phyloP scores from a whole-genome alignment of 2,329 filamentous ascomycete species.

The Colletotrichum salicis region DNA sequence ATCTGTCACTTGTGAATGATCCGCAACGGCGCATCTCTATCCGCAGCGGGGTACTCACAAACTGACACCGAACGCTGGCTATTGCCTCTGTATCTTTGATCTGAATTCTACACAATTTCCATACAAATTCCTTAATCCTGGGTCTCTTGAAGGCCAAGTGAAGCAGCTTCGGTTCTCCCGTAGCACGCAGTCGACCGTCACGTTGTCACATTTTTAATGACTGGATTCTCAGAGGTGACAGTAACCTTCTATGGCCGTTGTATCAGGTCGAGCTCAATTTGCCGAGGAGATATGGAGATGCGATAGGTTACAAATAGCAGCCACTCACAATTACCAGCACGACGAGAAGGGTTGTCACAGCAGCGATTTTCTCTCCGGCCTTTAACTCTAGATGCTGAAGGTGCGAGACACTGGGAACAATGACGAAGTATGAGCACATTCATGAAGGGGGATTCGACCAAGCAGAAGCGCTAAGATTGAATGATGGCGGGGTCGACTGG shows the following conservation, averaged over 20 bases:
- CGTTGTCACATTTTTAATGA: not conserved
- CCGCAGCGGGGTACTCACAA: not conserved
- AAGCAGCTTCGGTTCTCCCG: not conserved
- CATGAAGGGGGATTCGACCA: not conserved
- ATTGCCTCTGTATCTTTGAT: not conserved
- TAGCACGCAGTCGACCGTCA: not conserved
- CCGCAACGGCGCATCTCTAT: constrained; percentile 6
- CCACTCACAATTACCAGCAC: no score
- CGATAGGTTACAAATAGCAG: not conserved
- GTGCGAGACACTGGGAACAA: not conserved
- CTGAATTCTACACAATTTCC: no score
- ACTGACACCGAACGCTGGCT: not conserved
- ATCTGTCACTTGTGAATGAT: constrained; percentile 21
- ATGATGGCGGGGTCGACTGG: constrained; percentile 1
- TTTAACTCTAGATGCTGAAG: not conserved
- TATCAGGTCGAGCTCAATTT: not conserved
- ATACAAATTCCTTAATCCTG: not conserved
- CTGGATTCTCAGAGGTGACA: not conserved
- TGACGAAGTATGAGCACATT: constrained; percentile 23
- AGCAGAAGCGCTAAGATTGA: constrained; percentile 7
- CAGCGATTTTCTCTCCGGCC: not conserved
- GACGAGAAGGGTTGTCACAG: not conserved
- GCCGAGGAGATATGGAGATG: not conserved
- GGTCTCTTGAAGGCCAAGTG: not conserved
- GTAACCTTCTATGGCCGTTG: not conserved